Conservation (phyloP, 768 basidiomycete species). For the Termitomyces sp. region DNA sequence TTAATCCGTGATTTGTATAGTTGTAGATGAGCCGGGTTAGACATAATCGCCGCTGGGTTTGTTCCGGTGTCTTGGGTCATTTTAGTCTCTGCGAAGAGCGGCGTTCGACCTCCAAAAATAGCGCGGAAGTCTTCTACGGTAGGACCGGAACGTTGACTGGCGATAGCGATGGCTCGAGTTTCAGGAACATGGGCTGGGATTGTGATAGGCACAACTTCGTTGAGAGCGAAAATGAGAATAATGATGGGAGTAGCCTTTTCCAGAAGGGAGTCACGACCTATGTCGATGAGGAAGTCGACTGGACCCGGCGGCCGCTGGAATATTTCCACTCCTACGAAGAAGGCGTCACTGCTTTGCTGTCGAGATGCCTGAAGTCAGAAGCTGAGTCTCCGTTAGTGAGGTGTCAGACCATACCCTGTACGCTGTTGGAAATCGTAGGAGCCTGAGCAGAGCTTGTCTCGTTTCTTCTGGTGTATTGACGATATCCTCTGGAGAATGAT, state of each 20-base stretch:
- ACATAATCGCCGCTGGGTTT: neutral
- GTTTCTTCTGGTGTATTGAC: constrained; percentile 30
- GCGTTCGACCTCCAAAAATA: constrained; percentile 39
- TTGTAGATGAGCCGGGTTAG: constrained; percentile 26
- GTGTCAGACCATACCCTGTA: constrained; percentile 1
- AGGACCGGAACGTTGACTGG: constrained; percentile 43
- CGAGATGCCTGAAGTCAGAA: neutral
- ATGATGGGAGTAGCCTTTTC: constrained; percentile 42
- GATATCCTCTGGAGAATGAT: constrained; percentile 27
- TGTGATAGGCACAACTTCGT: constrained; percentile 39
- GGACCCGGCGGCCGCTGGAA: neutral
- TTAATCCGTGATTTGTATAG: constrained; percentile 25
- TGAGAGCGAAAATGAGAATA: constrained; percentile 48
- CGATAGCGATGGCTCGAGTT: constrained; percentile 41
- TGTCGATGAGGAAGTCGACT: constrained; percentile 1
- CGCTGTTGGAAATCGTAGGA: constrained; percentile 38
- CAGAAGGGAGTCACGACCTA: constrained; percentile 24
- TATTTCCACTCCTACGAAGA: neutral
- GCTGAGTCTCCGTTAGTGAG: neutral
- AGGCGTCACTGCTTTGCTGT: neutral
- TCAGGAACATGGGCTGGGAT: constrained; percentile 49
- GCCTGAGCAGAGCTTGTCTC: constrained; percentile 36
- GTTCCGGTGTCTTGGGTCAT: constrained; percentile 2
- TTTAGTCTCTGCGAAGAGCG: constrained; percentile 44
- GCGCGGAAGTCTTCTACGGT: constrained; percentile 49